phyloP scores from a whole-genome alignment of 805 yeast species.

The Danielozyma ontarioensis region DNA sequence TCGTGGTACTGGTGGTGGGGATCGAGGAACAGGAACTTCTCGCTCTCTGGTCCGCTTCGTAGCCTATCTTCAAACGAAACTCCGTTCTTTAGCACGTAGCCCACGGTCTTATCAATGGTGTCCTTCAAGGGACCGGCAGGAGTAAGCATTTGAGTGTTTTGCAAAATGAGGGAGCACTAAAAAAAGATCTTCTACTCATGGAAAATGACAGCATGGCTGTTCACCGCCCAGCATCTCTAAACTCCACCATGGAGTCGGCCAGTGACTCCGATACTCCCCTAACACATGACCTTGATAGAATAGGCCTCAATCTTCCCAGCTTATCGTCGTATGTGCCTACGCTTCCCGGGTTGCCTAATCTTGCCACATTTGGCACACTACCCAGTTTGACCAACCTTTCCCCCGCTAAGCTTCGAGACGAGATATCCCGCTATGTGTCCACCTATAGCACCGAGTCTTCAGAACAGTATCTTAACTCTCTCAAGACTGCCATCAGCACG shows the following conservation, averaged over 20 bases:
- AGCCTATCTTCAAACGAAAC: conserved; percentile 57
- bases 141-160: too few species aligned
- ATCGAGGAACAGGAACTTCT: conserved; percentile 61
- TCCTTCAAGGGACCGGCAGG: too few species aligned
- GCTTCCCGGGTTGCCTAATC: conserved; percentile 16
- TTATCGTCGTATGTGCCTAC: conserved; percentile 16
- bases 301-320: conserved; percentile 39
- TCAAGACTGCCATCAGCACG: conserved; percentile 35
- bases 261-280: conserved; percentile 21
- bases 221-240: too few species aligned
- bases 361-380: conserved; percentile 18
- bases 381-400: conserved; percentile 17
- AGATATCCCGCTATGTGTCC: conserved; percentile 25
- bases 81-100: conserved; percentile 67
- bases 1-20: conserved; percentile 49
- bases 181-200: too few species aligned
- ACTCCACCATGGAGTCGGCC: neutral
- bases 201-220: too few species aligned
- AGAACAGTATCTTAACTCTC: conserved; percentile 20
- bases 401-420: conserved; percentile 19
- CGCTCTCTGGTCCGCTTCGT: conserved; percentile 39
- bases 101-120: conserved; percentile 67
- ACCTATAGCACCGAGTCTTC: conserved; percentile 18
- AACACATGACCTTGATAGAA: conserved; percentile 45
- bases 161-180: too few species aligned